Percentiles rank a stretch among this genome's conserved stretches.
These are phyloP conservation scores for Apiotrichum siamense DNA, from an alignment of 1,284 basidiomycete species.

Conservation along the genomic window DNA sequence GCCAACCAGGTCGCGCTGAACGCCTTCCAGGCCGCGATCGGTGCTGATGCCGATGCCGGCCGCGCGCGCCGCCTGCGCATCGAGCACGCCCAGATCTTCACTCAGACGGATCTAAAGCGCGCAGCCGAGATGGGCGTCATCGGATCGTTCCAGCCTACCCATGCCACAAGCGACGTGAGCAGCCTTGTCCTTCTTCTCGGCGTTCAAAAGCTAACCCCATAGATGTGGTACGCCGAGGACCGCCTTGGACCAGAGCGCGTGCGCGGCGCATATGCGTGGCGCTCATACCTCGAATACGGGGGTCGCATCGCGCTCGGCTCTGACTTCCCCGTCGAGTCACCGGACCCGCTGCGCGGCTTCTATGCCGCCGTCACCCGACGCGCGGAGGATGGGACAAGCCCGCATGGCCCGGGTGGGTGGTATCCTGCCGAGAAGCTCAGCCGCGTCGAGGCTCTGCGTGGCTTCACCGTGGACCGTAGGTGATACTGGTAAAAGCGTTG, in stretches of 20 bases:
- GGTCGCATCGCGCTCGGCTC: conserved; percentile 70
- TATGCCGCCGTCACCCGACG: conserved; percentile 78
- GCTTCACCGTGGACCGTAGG: conserved; percentile 70
- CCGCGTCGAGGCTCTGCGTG: conserved; percentile 57
- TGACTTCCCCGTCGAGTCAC: conserved; percentile 79
- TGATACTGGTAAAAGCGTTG: background rate
- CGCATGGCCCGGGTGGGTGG: conserved; percentile 77
- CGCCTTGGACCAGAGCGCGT: conserved; percentile 72
- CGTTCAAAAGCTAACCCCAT: background rate
- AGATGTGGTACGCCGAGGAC: conserved; percentile 83
- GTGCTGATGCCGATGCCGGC: conserved; percentile 29
- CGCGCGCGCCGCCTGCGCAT: conserved; percentile 61
- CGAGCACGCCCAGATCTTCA: conserved; percentile 87
- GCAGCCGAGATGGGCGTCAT: conserved; percentile 73
- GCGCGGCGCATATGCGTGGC: conserved; percentile 81
- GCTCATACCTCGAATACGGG: conserved; percentile 58
- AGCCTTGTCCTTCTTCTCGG: background rate
- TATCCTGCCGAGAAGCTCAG: conserved; percentile 65
- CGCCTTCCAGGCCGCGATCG: conserved; percentile 63
- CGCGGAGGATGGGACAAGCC: conserved; percentile 62
- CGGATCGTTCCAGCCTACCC: conserved; percentile 86
- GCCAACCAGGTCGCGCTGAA: conserved; percentile 77
- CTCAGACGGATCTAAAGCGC: conserved; percentile 60
- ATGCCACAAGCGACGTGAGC: conserved; percentile 54
- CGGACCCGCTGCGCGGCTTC: conserved; percentile 57